Percentiles rank a stretch among this genome's conserved stretches.
phyloP scores from a whole-genome alignment of 2,329 filamentous ascomycete genomes.

The Dryadomyces sulphureus region DNA sequence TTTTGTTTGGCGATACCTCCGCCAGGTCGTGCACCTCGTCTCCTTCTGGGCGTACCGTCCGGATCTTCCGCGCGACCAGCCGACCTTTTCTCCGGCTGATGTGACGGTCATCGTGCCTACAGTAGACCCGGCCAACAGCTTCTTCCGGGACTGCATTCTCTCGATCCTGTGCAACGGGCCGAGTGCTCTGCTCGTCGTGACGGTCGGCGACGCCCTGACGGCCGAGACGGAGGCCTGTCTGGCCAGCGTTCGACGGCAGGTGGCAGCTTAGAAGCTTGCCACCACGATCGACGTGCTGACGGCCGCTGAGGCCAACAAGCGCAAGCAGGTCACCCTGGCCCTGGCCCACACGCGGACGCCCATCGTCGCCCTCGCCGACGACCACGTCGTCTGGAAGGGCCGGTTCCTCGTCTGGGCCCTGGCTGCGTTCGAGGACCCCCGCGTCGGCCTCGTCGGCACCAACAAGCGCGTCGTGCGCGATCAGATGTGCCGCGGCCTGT shows the following conservation, averaged over 20 bases:
- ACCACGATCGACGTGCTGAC: slow-evolving; percentile 17
- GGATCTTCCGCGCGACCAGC: slow-evolving; percentile 12
- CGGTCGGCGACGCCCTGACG: slow-evolving; percentile 21
- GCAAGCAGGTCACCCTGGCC: slow-evolving; percentile 28
- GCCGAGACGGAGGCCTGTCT: slow-evolving; percentile 9
- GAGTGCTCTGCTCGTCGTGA: slow-evolving; percentile 26
- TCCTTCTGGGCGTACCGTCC: slow-evolving; percentile 26
- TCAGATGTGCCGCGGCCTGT: slow-evolving; percentile 11
- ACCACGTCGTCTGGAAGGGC: slow-evolving; percentile 35
- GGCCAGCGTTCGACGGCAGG: background rate
- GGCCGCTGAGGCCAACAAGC: slow-evolving; percentile 27
- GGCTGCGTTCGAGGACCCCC: slow-evolving; percentile 24
- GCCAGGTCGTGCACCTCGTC: slow-evolving; percentile 27
- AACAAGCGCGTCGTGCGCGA: slow-evolving; percentile 36
- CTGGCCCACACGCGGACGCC: slow-evolving; percentile 21
- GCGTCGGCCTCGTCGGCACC: slow-evolving; percentile 40
- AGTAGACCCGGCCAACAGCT: slow-evolving; percentile 23
- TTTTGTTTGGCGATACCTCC: slow-evolving; percentile 29
- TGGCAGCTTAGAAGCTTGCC: slow-evolving; percentile 1
- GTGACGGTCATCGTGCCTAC: slow-evolving; percentile 38
- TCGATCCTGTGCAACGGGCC: slow-evolving; percentile 25
- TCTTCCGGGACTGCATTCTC: slow-evolving; percentile 26
- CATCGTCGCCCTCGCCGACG: slow-evolving; percentile 33
- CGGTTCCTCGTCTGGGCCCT: slow-evolving; percentile 27
- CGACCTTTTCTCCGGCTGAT: slow-evolving; percentile 20